Evolutionary conservation across 257 asterid genomes (phyloP), one percentile per base, ranked within the genome.

Genomic region (Solanum appendiculatum): DNA sequence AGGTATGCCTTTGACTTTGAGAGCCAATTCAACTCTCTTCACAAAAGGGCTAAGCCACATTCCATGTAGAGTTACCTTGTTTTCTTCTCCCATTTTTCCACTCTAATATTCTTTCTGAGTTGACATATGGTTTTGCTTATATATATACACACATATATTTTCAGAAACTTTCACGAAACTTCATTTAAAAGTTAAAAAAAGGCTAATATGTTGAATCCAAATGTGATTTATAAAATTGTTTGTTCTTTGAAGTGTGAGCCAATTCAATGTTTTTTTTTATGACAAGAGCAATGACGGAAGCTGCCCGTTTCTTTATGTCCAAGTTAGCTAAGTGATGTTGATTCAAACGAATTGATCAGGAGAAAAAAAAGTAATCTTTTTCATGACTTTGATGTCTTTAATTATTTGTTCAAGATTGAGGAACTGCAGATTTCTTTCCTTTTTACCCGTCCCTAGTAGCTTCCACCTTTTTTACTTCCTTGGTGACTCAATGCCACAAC

Each of bases 11-110:
- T 93, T 93, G 88, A 89, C 54, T 73, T 91, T 91, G 74, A 92
- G 90, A 74, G 93, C 94, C 82, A 92, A 82, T 72, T 91, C 91
- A 15, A 93, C 93, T 82, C 93, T 91, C 89, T 89, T 88, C 8
- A 36, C 88, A 84, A 40, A 93, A 73, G 92, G 86, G 89, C 93
- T 93, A 44, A 86, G 68, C 93, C 92, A 90, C 42, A 74, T 85
- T 56, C 92, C 95, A 78, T 90, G 88, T 7, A 91, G 84, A 86
- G 63, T 39, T 72, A 91, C 91, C 12, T 64, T 90, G 88, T 82
- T 88, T 87, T 89, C 93, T 78, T 91, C 88, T 58, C 73, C 94
- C 92, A 89, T 92, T 75, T 68, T 75, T 3, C 56, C 56, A 5
- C 56, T 75, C 29, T 40, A 2, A 6, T 75, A 12, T n/a, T 39